Evolutionary conservation across 805 yeast species (phyloP), one percentile per base, ranked within the genome.

Genomic region (Saturnispora ahearnii): DNA sequence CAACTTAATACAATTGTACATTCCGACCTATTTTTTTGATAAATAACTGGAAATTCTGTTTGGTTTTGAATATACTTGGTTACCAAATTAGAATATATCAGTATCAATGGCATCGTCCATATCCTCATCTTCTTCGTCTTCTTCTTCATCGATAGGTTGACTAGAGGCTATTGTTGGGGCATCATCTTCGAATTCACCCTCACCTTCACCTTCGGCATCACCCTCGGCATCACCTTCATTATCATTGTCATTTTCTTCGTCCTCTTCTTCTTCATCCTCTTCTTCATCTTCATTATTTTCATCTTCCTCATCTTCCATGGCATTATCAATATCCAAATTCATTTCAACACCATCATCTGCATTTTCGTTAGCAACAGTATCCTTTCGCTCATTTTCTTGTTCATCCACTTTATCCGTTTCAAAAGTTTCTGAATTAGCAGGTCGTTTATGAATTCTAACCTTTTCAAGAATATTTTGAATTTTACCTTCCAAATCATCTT

Each of bases 341-440:
- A 61, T 65, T 6, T 60, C 51, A 38, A 59, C 62, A 57, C 56
- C 18, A 18, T 18, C 18, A 18, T 18, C 18, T 18, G 18, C 18
- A 18, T 18, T 18, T 18, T 18, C 18, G 18, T 18, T 18, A 18
- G 2, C 18, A 18, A 18, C 18, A 18, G 18, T 18, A 18, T 18
- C 18, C 18, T 18, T 18, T 18, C 18, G 18, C 21, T 50, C 53
- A 22, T 54, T 53, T 5, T 60, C 44, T 29, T 31, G 48, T 65
- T 71, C 45, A 62, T 66, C 9, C 52, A 61, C 56, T 66, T 71
- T 57, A 3, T 44, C 44, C 2, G 50, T 36, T 86, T 96, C 53
- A 85, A 73, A 57, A 88, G 95, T 24, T 24, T 33, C 46, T 6
- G 34, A 29, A 11, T 34, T 13, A 11, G 32, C 22, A 15, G 38